Evolutionary conservation across 495 filamentous ascomycete species (phyloP).

Genomic region (Trichocladium antarcticum): DNA sequence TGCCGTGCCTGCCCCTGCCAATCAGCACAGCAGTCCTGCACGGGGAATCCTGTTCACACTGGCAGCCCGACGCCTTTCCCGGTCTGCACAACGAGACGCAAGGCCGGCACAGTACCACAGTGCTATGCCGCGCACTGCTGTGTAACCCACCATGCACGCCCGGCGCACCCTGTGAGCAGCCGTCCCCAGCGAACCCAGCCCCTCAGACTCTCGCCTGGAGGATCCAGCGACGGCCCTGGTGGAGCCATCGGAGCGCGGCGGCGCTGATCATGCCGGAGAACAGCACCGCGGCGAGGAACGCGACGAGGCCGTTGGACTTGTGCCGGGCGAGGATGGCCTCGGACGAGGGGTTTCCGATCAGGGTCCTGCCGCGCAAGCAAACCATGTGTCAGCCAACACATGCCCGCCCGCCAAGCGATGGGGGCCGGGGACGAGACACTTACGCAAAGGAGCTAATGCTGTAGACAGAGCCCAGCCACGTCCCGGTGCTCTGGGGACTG

Average conservation of each 20-base stretch:
- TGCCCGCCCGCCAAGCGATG: no score
- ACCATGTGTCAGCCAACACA: neutral
- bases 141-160: constrained; percentile 6
- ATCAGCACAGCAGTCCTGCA: neutral
- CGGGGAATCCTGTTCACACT: no score
- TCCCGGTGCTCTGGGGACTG: constrained; percentile 13
- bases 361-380: constrained; percentile 1
- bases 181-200: neutral
- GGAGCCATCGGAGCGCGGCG: constrained; percentile 16
- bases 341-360: constrained; percentile 21
- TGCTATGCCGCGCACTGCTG: constrained; percentile 4
- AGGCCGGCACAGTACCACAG: neutral
- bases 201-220: constrained; percentile 11
- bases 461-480: constrained; percentile 23
- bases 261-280: constrained; percentile 16
- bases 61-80: no score
- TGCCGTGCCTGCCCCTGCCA: neutral
- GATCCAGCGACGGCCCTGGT: constrained; percentile 12
- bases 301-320: constrained; percentile 13
- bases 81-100: no score
- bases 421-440: neutral
- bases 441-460: constrained; percentile 21
- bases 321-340: constrained; percentile 14
- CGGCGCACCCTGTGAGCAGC: neutral
- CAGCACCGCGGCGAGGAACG: constrained; percentile 20